phyloP scores from a whole-genome alignment of 495 filamentous ascomycete species.

The Tuber microsphaerosporum region DNA sequence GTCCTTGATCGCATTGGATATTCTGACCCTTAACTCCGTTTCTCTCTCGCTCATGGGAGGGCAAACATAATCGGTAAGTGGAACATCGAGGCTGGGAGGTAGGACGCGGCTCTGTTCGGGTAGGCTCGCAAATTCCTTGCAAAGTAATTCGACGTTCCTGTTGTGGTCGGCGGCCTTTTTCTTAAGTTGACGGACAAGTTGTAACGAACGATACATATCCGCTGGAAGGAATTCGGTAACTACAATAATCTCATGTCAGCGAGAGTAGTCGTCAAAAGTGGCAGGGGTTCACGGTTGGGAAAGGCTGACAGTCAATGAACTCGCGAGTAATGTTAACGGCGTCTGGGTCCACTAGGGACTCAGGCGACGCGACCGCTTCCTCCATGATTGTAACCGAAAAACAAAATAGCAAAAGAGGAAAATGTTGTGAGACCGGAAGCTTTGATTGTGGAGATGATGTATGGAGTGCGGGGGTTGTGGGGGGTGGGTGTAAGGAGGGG shows the following conservation, averaged over 20 bases:
- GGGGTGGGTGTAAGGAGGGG: not conserved
- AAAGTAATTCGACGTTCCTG: conserved; percentile 61
- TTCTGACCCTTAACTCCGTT: conserved; percentile 60
- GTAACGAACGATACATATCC: conserved; percentile 83
- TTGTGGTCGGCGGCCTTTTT: conserved; percentile 60
- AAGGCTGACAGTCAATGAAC: conserved; percentile 67
- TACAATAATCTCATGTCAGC: conserved; percentile 21
- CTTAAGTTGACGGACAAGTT: conserved; percentile 78
- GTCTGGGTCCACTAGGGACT: conserved; percentile 60
- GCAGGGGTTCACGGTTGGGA: not conserved
- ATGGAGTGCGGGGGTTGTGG: not conserved
- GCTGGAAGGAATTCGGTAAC: conserved; percentile 91
- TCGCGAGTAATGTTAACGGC: conserved; percentile 90
- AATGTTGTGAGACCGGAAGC: not conserved
- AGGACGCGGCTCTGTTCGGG: conserved; percentile 51
- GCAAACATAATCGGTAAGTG: conserved; percentile 10
- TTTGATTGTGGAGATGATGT: not conserved
- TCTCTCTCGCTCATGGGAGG: conserved; percentile 31
- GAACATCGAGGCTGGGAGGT: conserved; percentile 1
- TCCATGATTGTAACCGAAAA: not conserved
- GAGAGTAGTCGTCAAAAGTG: not conserved
- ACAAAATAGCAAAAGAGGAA: not conserved
- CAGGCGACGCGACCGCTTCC: conserved; percentile 1
- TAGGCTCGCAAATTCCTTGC: conserved; percentile 64
- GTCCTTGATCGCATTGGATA: conserved; percentile 66